Base-by-base conservation (phyloP, 2,329 filamentous ascomycete species). In the Colletotrichum tropicale region DNA sequence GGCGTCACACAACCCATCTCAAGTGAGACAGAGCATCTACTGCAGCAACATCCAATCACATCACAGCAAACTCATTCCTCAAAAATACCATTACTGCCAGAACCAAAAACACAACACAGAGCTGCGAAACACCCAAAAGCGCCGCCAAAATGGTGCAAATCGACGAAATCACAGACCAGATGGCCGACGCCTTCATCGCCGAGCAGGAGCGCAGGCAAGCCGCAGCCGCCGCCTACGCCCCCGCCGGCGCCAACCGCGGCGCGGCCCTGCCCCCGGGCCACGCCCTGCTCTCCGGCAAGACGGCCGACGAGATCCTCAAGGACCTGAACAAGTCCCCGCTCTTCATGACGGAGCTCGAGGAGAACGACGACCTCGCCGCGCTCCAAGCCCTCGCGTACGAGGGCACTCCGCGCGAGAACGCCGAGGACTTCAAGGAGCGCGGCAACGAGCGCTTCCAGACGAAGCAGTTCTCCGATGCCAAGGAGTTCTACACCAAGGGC, bases 271-370 rank as follows among this genome's bases (percentile, higher is more conserved):
- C 89, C 5, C 88, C 89, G 0, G 85, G 81, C 5, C 83, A 86
- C 70, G 84, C 85, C 26, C 58, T 75, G 2, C 73, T 68, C 8
- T 68, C 61, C 64, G 81, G 86, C 79, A 89, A 88, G 83, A 88
- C 89, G 6, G 84, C 89, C 4, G 89, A 91, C 48, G 90, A 92
- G 79, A 87, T 92, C 38, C 83, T 89, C 72, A 88, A 88, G 12
- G 90, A 92, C 65, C 84, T 92, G 56, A 91, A 91, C 83, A 88
- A 88, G 82, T 90, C 88, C 36, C 97, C 97, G 8, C 90, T 99
- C 48, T 99, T 99, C 89, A 99, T 99, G 97, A 98, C 96, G 34
- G 93, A 95, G 79, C 89, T 98, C 38, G 94, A 98, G 78, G 93
- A 96, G 78, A 98, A 98, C 81, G 89, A 94, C 77, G 93, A 94